These are phyloP conservation scores for Cadophora gregata DNA, from an alignment of 2,329 filamentous ascomycete genomes.

Conservation along the genomic window DNA sequence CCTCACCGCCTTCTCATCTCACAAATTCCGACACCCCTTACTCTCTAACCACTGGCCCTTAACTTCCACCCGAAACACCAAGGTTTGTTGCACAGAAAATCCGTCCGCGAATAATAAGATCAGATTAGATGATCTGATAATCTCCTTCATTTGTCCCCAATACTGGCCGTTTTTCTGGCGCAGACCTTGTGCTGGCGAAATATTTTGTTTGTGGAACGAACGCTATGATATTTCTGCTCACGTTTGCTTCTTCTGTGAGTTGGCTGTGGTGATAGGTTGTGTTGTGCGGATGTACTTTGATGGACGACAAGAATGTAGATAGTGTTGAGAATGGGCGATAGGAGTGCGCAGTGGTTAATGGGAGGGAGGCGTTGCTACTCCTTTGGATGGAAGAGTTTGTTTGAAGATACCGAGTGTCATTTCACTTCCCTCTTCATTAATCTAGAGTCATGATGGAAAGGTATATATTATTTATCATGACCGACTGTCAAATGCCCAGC, in stretches of 20 bases:
- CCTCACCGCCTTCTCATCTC: neutral
- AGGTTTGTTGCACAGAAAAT: neutral
- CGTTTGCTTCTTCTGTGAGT: constrained; percentile 6
- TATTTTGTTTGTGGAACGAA: neutral
- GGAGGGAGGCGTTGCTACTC: neutral
- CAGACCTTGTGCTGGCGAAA: constrained; percentile 6
- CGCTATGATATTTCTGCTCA: neutral
- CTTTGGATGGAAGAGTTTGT: constrained; percentile 1
- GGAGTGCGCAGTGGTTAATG: neutral
- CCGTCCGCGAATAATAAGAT: neutral
- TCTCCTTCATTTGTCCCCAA: neutral
- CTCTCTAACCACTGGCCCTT: neutral
- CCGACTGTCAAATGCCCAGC: constrained; percentile 45
- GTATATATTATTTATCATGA: neutral
- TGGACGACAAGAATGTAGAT: neutral
- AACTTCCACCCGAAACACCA: neutral
- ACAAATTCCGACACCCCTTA: neutral
- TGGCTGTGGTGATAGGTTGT: neutral
- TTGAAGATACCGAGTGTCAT: neutral
- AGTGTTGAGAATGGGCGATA: neutral
- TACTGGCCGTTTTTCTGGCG: neutral
- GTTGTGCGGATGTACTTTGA: neutral
- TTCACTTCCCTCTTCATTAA: neutral
- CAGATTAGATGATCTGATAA: constrained; percentile 11
- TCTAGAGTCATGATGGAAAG: neutral